These are phyloP conservation scores for Magnaporthales sp. DNA, from an alignment of 2,329 filamentous ascomycete genomes.

Conservation along the genomic window DNA sequence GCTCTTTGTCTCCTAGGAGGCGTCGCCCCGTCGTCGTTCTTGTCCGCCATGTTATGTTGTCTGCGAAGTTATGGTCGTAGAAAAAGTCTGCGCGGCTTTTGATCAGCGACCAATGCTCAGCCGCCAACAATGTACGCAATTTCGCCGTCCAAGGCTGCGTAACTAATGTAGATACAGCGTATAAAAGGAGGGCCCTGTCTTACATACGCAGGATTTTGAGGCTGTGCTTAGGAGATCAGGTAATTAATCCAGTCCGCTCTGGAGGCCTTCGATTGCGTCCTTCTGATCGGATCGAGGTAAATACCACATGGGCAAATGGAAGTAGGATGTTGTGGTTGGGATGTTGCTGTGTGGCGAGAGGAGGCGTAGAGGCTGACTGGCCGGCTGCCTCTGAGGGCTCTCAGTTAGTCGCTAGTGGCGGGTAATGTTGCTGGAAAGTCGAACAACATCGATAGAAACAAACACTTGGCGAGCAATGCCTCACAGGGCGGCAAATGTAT, in stretches of 20 bases:
- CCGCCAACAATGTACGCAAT: not conserved
- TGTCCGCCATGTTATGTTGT: slow-evolving; percentile 2
- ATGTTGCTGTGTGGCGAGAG: not conserved
- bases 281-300: not conserved
- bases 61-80: not conserved
- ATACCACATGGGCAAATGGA: not conserved
- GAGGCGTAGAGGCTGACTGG: not conserved
- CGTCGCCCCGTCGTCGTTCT: not conserved
- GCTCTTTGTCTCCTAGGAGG: slow-evolving; percentile 4
- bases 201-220: not conserved
- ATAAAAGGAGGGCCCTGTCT: not conserved
- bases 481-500: not conserved
- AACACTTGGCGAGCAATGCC: not conserved
- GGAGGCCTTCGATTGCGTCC: not conserved
- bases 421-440: not conserved
- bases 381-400: not conserved
- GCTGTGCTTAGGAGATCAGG: not conserved
- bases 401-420: not conserved
- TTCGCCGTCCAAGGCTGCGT: not conserved
- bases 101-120: slow-evolving; percentile 5
- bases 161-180: not conserved
- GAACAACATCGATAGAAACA: not conserved
- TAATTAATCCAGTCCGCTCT: not conserved
- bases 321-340: not conserved
- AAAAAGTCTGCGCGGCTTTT: not conserved